Evolutionary conservation across 1,284 basidiomycete genomes (phyloP).

Genomic region (Apiotrichum domesticum): DNA sequence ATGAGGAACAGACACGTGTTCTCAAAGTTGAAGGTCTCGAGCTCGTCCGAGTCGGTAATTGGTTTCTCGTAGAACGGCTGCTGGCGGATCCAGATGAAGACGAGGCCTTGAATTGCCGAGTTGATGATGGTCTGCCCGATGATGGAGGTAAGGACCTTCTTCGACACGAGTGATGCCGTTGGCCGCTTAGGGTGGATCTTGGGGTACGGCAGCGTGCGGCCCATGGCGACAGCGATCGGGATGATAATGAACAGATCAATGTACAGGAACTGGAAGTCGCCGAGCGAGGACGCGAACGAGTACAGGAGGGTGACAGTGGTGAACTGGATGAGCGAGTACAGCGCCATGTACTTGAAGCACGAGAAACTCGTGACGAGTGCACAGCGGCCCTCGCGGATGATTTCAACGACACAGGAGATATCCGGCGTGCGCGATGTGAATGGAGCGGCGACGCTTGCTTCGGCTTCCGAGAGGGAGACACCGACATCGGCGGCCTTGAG

Average conservation of each 20-base stretch:
- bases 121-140: conserved; percentile 90
- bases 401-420: conserved; percentile 91
- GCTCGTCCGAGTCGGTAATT: conserved; percentile 60
- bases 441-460: conserved; percentile 97
- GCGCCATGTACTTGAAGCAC: conserved; percentile 95
- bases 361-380: conserved; percentile 96
- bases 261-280: conserved; percentile 94
- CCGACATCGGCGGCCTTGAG: conserved; percentile 98
- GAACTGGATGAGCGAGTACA: conserved; percentile 53
- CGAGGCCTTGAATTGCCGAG: conserved; percentile 73
- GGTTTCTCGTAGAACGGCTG: conserved; percentile 76
- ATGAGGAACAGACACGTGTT: conserved; percentile 89
- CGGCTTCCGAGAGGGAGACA: conserved; percentile 92
- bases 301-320: conserved; percentile 81
- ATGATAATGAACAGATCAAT: conserved; percentile 98
- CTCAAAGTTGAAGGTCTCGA: conserved; percentile 88
- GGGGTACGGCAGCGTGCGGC: conserved; percentile 82
- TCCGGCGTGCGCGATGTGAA: conserved; percentile 93
- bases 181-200: conserved; percentile 84
- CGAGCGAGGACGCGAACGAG: conserved; percentile 90
- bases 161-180: conserved; percentile 92
- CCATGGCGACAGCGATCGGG: conserved; percentile 94
- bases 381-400: conserved; percentile 91
- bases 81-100: conserved; percentile 77
- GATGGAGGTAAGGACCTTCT: conserved; percentile 89